Conservation (phyloP, 176 grass and related monocot genomes). For the Hordeum vulgare region DNA sequence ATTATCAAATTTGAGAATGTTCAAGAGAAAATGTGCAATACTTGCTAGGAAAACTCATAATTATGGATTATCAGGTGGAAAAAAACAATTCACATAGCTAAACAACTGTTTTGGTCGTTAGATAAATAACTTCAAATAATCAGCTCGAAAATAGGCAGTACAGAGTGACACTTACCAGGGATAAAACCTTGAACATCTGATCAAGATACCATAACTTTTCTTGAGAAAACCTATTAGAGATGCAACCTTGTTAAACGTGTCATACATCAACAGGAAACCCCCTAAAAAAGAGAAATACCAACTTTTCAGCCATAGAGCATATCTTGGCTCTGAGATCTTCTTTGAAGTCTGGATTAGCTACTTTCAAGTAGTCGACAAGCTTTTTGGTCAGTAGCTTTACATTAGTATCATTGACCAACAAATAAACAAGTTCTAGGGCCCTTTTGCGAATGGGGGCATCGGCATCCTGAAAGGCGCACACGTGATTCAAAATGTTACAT, state of each 20-base stretch:
- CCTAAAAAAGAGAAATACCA: slow-evolving; percentile 7
- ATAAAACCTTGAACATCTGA: slow-evolving; percentile 98
- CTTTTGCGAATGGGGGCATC: slow-evolving; percentile 99
- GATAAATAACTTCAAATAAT: no score
- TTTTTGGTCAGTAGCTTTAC: slow-evolving; percentile 84
- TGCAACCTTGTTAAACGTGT: no score
- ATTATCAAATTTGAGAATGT: no score
- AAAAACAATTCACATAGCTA: no score
- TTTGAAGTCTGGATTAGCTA: slow-evolving; percentile 89
- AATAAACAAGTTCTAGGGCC: slow-evolving; percentile 83
- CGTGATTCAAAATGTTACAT: slow-evolving; percentile 6
- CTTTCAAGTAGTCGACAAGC: slow-evolving; percentile 76
- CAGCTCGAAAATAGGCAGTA: no score
- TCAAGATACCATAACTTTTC: slow-evolving; percentile 96
- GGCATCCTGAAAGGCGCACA: slow-evolving; percentile 65
- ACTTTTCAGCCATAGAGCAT: slow-evolving; percentile 91
- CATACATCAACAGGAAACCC: not conserved
- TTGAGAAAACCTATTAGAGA: slow-evolving; percentile 84
- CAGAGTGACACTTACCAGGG: slow-evolving; percentile 77
- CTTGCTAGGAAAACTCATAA: no score
- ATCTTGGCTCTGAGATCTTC: slow-evolving; percentile 90
- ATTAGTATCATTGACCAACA: slow-evolving; percentile 92
- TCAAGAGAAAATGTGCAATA: no score
- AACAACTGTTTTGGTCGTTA: no score
- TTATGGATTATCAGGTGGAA: no score